A percentile compares a stretch with the other conserved stretches of the same genome.
phyloP scores from a whole-genome alignment of 1,284 basidiomycete species.

The Malassezia globosa region DNA sequence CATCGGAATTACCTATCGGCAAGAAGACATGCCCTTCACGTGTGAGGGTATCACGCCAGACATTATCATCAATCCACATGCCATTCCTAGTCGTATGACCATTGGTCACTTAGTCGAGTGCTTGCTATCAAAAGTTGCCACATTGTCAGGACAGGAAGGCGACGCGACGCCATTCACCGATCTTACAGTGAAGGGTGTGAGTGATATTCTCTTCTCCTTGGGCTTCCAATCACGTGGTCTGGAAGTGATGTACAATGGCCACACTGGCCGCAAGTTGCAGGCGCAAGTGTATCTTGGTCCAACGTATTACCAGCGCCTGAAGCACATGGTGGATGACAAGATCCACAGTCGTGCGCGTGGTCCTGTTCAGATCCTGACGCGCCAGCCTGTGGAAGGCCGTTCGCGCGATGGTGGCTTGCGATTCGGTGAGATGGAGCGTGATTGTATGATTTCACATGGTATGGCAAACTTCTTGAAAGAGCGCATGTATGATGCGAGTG shows the following conservation, averaged over 20 bases:
- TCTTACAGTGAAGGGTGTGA: slow-evolving; percentile 75
- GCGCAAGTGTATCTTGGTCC: slow-evolving; percentile 97
- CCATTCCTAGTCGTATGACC: slow-evolving; percentile 99
- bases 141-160: slow-evolving; percentile 87
- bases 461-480: slow-evolving; percentile 77
- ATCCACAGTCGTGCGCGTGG: slow-evolving; percentile 95
- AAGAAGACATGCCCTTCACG: slow-evolving; percentile 99
- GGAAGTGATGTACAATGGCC: slow-evolving; percentile 97
- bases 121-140: slow-evolving; percentile 88
- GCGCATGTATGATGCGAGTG: slow-evolving; percentile 44
- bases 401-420: slow-evolving; percentile 95
- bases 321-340: slow-evolving; percentile 99
- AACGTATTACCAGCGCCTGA: slow-evolving; percentile 96
- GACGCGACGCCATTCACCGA: slow-evolving; percentile 98
- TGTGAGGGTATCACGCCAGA: slow-evolving; percentile 91
- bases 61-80: slow-evolving; percentile 96
- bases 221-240: slow-evolving; percentile 70
- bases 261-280: slow-evolving; percentile 90
- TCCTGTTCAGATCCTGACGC: slow-evolving; percentile 90
- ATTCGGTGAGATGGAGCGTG: slow-evolving; percentile 99
- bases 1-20: slow-evolving; percentile 95
- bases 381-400: slow-evolving; percentile 98
- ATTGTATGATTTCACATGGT: slow-evolving; percentile 99
- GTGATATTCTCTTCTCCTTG: slow-evolving; percentile 31
- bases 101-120: slow-evolving; percentile 99